Conservation (phyloP, 805 yeast genomes). For the Metschnikowia gelsemii region DNA sequence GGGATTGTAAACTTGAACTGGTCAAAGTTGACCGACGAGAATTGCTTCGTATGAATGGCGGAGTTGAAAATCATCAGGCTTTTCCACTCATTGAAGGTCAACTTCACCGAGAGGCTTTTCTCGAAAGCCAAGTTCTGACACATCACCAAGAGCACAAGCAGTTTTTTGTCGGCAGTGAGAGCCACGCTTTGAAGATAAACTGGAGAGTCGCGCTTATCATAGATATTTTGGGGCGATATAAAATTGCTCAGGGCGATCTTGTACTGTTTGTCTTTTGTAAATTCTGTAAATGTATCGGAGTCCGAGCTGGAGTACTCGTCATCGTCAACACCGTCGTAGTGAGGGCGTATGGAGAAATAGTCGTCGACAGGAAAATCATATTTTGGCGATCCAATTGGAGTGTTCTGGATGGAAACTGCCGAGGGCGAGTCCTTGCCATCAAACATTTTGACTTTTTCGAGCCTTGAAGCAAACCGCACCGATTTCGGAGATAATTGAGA, state of each 20-base stretch:
- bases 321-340: conserved; percentile 24
- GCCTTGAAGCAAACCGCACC: conserved; percentile 61
- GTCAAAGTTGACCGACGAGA: conserved; percentile 35
- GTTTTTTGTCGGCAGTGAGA: conserved; percentile 26
- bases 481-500: conserved; percentile 42
- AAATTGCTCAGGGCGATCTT: conserved; percentile 16
- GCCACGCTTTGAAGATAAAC: conserved; percentile 40
- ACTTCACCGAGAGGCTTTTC: conserved; percentile 40
- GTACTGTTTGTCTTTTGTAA: conserved; percentile 21
- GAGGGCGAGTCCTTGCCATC: conserved; percentile 60
- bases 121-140: conserved; percentile 39
- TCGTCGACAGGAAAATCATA: conserved; percentile 18
- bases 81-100: conserved; percentile 51
- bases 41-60: conserved; percentile 24
- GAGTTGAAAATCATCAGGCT: conserved; percentile 30
- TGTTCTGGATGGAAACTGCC: conserved; percentile 57
- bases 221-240: conserved; percentile 18
- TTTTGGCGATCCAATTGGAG: conserved; percentile 44
- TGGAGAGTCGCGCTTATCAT: conserved; percentile 17
- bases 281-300: conserved; percentile 17
- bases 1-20: conserved; percentile 53
- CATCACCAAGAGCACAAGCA: conserved; percentile 29
- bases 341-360: conserved; percentile 28
- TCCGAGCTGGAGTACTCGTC: conserved; percentile 21
- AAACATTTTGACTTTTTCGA: conserved; percentile 64